phyloP scores from a whole-genome alignment of 2,329 filamentous ascomycete genomes.

The Stemphylium beticola region DNA sequence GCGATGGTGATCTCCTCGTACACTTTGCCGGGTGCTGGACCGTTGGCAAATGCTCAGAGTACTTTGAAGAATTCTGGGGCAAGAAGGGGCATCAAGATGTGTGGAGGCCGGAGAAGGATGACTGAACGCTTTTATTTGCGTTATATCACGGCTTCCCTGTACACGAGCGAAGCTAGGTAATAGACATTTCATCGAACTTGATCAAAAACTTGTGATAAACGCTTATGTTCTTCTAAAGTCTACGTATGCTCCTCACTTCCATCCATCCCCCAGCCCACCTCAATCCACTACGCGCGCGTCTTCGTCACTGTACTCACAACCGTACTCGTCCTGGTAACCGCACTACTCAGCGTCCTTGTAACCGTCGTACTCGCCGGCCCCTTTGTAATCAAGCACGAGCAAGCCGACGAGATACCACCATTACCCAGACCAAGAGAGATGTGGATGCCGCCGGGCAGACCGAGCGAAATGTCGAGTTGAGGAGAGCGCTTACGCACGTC shows the following conservation, averaged over 20 bases:
- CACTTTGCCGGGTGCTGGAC: conserved; percentile 52
- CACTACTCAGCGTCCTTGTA: conserved; percentile 27
- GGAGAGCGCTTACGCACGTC: conserved; percentile 34
- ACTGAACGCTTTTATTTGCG: neutral
- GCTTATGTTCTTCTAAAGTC: neutral
- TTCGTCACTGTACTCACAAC: conserved; percentile 8
- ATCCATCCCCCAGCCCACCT: too few species aligned
- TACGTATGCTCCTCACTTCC: too few species aligned
- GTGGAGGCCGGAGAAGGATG: conserved; percentile 26
- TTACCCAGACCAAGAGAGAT: conserved; percentile 36
- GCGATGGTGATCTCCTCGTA: conserved; percentile 49
- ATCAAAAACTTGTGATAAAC: neutral
- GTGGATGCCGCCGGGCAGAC: conserved; percentile 18
- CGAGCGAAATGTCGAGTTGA: conserved; percentile 24
- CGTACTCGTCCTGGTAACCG: conserved; percentile 23
- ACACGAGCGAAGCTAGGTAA: neutral
- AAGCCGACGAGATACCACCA: conserved; percentile 32
- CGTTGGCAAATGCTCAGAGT: neutral
- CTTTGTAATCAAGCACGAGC: conserved; percentile 39
- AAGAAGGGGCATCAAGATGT: conserved; percentile 34
- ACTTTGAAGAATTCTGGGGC: conserved; percentile 48
- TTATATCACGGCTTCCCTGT: too few species aligned
- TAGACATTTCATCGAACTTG: neutral
- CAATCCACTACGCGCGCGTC: neutral
- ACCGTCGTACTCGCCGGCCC: conserved; percentile 34